Conservation (phyloP, 2,329 filamentous ascomycete species). For the Penicillium brevicompactum region DNA sequence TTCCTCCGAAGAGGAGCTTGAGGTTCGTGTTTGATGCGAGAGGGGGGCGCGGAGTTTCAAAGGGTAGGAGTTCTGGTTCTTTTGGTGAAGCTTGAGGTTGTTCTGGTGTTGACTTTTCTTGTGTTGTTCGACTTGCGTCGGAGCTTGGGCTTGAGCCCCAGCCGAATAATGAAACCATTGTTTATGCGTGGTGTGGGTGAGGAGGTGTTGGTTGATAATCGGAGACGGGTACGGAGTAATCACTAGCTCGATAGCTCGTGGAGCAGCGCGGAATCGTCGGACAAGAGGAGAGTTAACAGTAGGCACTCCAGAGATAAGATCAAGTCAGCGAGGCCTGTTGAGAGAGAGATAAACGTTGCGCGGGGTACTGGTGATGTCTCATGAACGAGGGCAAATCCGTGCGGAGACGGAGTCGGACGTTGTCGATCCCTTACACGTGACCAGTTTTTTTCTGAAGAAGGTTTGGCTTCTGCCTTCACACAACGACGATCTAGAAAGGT, state of each 20-base stretch:
- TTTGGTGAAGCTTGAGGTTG: conserved; percentile 5
- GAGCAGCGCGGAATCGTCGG: not conserved
- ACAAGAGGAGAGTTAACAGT: too few relatives aligned
- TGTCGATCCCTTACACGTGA: conserved; percentile 7
- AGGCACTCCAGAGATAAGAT: too few relatives aligned
- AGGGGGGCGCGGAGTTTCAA: conserved; percentile 13
- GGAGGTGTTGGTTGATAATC: not conserved
- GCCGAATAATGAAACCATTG: conserved; percentile 30
- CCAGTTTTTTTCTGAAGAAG: not conserved
- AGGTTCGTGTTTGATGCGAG: conserved; percentile 29
- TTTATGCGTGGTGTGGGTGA: not conserved
- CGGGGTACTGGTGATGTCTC: not conserved
- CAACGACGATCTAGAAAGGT: not conserved
- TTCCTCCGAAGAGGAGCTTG: conserved; percentile 70
- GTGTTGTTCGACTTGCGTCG: conserved; percentile 2
- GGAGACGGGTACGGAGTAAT: not conserved
- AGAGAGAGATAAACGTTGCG: not conserved
- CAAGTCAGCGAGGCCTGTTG: not conserved
- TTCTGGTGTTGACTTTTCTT: conserved; percentile 11
- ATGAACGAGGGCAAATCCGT: conserved; percentile 6
- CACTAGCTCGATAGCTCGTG: not conserved
- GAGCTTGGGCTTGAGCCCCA: conserved; percentile 25
- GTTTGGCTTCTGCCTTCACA: not conserved
- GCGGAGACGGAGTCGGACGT: conserved; percentile 5
- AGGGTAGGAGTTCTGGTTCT: conserved; percentile 10